These are phyloP conservation scores for Fomitopsis pinicola DNA, from an alignment of 1,284 basidiomycete genomes.

Conservation along the genomic window DNA sequence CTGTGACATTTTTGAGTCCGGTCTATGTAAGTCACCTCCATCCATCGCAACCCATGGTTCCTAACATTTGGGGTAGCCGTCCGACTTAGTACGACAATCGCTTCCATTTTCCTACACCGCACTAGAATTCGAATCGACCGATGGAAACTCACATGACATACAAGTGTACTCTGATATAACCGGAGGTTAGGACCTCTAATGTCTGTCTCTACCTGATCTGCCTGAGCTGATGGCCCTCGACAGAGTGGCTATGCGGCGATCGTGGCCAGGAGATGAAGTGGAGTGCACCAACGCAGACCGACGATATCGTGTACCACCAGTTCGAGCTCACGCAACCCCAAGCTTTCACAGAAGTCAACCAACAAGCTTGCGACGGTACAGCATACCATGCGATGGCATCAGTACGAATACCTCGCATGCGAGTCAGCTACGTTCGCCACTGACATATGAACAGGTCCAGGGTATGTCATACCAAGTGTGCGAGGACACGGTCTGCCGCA, in stretches of 20 bases:
- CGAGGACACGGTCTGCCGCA: background rate
- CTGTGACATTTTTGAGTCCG: background rate
- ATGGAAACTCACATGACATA: conserved; percentile 27
- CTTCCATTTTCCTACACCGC: conserved; percentile 30
- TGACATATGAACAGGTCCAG: background rate
- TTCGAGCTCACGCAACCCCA: background rate
- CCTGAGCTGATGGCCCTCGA: background rate
- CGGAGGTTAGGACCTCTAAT: background rate
- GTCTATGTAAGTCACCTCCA: background rate
- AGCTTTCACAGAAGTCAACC: background rate
- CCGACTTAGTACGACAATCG: conserved; percentile 30
- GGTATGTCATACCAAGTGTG: background rate
- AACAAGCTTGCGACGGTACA: background rate
- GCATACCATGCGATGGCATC: background rate
- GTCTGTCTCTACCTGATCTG: background rate
- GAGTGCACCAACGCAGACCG: background rate
- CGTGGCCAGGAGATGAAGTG: background rate
- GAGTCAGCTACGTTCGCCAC: no score
- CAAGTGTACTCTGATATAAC: conserved; percentile 33
- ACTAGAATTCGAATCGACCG: conserved; percentile 25
- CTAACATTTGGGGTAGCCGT: conserved; percentile 15
- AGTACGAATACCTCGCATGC: background rate
- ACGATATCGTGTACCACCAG: background rate
- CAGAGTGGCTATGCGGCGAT: background rate
- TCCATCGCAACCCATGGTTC: background rate